Percentiles rank a stretch among this genome's conserved stretches.
phyloP scores from a whole-genome alignment of 768 basidiomycete genomes.

The Lyophyllum semitale region DNA sequence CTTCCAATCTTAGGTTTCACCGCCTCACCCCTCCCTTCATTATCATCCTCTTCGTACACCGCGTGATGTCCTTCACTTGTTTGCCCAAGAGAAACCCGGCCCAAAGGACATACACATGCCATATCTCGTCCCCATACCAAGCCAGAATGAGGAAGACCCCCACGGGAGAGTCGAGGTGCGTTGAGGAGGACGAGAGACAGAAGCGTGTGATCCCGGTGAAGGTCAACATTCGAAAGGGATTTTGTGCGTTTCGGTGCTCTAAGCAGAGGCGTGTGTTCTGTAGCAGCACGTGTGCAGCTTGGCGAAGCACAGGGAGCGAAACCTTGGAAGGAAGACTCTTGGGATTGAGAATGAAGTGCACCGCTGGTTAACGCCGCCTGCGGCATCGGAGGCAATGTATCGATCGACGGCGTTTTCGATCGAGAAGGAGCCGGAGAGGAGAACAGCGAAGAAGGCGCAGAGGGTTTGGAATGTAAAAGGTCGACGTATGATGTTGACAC shows the following conservation, averaged over 20 bases:
- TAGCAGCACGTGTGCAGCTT: slow-evolving; percentile 1
- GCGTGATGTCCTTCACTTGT: slow-evolving; percentile 5
- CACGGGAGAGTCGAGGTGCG: slow-evolving; percentile 19
- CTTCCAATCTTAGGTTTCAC: slow-evolving; percentile 43
- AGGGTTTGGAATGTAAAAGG: slow-evolving; percentile 62
- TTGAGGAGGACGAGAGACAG: slow-evolving; percentile 19
- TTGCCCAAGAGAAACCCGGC: slow-evolving; percentile 4
- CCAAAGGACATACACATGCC: slow-evolving; percentile 18
- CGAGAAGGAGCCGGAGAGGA: slow-evolving; percentile 26
- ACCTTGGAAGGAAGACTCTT: not conserved
- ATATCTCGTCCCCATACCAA: slow-evolving; percentile 16
- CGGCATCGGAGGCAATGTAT: not conserved
- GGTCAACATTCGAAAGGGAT: slow-evolving; percentile 15
- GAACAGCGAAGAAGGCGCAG: slow-evolving; percentile 44
- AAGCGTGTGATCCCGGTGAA: slow-evolving; percentile 12
- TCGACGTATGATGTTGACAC: slow-evolving; percentile 77
- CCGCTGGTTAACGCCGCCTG: not conserved
- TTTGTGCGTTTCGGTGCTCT: slow-evolving; percentile 7
- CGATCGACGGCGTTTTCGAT: slow-evolving; percentile 16
- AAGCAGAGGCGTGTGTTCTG: slow-evolving; percentile 13
- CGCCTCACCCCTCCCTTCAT: slow-evolving; percentile 16
- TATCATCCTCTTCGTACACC: slow-evolving; percentile 12
- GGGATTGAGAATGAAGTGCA: not conserved
- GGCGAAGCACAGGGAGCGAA: not conserved
- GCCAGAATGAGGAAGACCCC: slow-evolving; percentile 13